These are phyloP conservation scores for Persicaria tinctoria DNA, from an alignment of 148 eudicot genomes.

Conservation along the genomic window DNA sequence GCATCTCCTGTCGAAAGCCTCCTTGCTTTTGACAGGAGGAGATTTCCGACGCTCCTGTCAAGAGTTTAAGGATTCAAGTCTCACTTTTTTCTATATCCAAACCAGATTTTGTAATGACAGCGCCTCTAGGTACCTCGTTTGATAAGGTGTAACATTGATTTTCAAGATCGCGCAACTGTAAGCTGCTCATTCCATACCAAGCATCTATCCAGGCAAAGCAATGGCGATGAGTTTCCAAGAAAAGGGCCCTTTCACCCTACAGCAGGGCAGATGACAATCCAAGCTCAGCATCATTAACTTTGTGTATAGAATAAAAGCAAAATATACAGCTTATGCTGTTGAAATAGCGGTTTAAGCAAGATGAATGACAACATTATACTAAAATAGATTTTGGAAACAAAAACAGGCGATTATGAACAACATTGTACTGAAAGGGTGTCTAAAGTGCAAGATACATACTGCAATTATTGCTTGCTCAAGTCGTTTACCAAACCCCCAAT, in stretches of 20 bases:
- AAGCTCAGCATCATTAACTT: neutral
- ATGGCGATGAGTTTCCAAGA: constrained; percentile 53
- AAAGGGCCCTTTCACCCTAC: constrained; percentile 66
- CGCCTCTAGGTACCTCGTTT: constrained; percentile 18
- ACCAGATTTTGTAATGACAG: neutral
- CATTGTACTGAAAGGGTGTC: too few relatives aligned
- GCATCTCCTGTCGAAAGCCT: constrained; percentile 28
- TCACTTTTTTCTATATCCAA: neutral
- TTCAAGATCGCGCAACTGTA: constrained; percentile 40
- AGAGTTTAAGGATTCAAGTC: too few relatives aligned
- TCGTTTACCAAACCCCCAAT: constrained; percentile 62
- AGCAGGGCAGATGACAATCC: constrained; percentile 6
- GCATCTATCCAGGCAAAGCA: constrained; percentile 67
- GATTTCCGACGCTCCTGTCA: constrained; percentile 17
- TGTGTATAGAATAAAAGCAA: neutral
- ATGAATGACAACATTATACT: neutral
- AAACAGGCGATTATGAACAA: neutral
- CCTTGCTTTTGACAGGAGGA: constrained; percentile 2
- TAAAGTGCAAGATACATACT: constrained; percentile 22
- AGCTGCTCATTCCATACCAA: constrained; percentile 42
- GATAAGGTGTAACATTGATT: constrained; percentile 21
- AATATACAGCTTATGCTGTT: neutral
- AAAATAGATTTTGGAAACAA: neutral
- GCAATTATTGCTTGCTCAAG: constrained; percentile 53
- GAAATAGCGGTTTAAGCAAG: neutral